Evolutionary conservation across 805 yeast species (phyloP).

Genomic region (Isabelozyma rhagii): DNA sequence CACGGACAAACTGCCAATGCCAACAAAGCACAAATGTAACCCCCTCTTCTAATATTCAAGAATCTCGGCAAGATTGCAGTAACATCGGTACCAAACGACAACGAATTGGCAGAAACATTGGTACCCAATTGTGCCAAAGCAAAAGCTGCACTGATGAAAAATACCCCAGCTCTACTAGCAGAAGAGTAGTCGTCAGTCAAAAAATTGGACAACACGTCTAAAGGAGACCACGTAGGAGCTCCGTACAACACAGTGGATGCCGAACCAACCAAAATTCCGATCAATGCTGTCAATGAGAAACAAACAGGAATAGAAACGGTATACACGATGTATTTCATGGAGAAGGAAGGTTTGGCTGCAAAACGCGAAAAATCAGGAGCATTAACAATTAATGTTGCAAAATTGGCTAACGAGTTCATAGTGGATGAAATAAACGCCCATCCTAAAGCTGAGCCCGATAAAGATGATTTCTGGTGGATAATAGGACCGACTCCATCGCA

Average conservation of each 20-base stretch:
- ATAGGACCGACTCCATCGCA: slow-evolving; percentile 79
- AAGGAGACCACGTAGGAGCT: slow-evolving; percentile 77
- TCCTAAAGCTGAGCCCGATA: slow-evolving; percentile 59
- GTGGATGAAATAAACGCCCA: slow-evolving; percentile 82
- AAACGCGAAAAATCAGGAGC: slow-evolving; percentile 90
- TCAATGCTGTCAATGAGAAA: slow-evolving; percentile 76
- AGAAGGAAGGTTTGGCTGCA: slow-evolving; percentile 47
- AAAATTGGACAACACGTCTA: slow-evolving; percentile 70
- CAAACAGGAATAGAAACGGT: slow-evolving; percentile 70
- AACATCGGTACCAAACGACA: slow-evolving; percentile 41
- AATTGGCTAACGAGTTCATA: slow-evolving; percentile 81
- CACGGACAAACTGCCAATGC: slow-evolving; percentile 41
- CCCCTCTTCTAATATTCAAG: slow-evolving; percentile 40
- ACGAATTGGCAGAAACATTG: slow-evolving; percentile 40
- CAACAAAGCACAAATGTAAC: slow-evolving; percentile 36
- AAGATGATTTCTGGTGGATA: slow-evolving; percentile 46
- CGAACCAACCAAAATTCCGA: slow-evolving; percentile 82
- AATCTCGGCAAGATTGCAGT: slow-evolving; percentile 38
- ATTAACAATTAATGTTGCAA: slow-evolving; percentile 83
- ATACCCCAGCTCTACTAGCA: slow-evolving; percentile 44
- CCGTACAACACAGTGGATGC: slow-evolving; percentile 69
- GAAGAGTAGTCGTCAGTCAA: slow-evolving; percentile 40
- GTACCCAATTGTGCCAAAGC: slow-evolving; percentile 44
- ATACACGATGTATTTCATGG: slow-evolving; percentile 39
- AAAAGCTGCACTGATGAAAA: slow-evolving; percentile 34